Evolutionary conservation across 768 basidiomycete genomes (phyloP).

Genomic region (Leucosporidium creatinivorum): DNA sequence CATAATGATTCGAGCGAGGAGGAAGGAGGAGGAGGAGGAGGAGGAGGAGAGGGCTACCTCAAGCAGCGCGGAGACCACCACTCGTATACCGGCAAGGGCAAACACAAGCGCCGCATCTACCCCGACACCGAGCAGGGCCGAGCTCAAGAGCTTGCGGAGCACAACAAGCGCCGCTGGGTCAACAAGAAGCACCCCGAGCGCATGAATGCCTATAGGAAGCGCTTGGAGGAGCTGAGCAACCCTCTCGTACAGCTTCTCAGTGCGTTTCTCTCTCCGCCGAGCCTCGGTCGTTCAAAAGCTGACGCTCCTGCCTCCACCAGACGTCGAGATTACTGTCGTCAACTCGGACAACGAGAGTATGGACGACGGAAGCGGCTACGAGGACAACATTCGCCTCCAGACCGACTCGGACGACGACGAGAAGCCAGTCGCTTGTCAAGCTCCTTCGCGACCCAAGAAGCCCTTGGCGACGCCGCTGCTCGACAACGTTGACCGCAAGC

Average conservation of each 20-base stretch:
- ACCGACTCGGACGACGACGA: neutral
- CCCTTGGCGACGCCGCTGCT: no score
- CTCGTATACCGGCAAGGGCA: neutral
- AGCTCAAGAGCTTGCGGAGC: neutral
- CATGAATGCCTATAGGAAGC: constrained; percentile 2
- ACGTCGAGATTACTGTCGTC: constrained; percentile 13
- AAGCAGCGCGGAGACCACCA: neutral
- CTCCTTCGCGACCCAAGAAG: no score
- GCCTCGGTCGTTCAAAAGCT: neutral
- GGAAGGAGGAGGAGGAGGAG: no score
- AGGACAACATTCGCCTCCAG: no score
- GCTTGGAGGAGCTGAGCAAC: constrained; percentile 12
- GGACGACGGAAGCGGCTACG: neutral
- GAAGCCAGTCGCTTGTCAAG: no score
- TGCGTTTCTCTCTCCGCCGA: neutral
- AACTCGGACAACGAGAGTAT: neutral
- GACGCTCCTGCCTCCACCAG: neutral
- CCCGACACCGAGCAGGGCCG: no score
- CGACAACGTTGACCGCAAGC: neutral
- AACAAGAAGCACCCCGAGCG: constrained; percentile 4
- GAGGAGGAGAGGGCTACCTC: neutral
- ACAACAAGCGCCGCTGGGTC: constrained; percentile 22
- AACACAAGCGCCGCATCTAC: neutral
- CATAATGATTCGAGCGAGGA: neutral
- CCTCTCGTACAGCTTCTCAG: constrained; percentile 21